Conservation (phyloP, 163 green algal genomes). For the Chlorella variabilis region DNA sequence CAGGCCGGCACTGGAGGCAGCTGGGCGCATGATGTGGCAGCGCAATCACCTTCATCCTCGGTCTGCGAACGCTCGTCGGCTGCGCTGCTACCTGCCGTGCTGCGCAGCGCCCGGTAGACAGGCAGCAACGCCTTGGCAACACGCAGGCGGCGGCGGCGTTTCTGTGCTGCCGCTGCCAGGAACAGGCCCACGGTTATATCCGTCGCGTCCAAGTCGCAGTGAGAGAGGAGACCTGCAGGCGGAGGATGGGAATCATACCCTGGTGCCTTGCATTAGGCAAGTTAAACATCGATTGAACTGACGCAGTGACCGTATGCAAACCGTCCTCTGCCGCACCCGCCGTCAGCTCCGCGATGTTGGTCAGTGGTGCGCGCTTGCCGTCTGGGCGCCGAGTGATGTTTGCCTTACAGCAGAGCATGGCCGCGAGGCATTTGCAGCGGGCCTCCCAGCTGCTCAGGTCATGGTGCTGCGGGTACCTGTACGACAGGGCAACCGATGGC, state of each 20-base stretch:
- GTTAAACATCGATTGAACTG: too few species aligned
- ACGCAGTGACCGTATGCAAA: too few species aligned
- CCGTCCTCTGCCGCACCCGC: conserved; percentile 12
- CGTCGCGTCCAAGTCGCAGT: conserved; percentile 48
- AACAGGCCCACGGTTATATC: conserved; percentile 40
- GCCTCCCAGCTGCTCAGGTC: conserved; percentile 15
- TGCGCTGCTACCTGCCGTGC: not conserved
- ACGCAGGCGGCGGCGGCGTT: conserved; percentile 40
- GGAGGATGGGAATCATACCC: too few species aligned
- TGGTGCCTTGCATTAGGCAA: too few species aligned
- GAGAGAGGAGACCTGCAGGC: conserved; percentile 41
- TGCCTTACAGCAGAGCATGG: conserved; percentile 40
- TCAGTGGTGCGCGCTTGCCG: conserved; percentile 31
- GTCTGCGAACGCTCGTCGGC: not conserved
- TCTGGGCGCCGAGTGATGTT: conserved; percentile 9
- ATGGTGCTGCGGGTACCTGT: conserved; percentile 27
- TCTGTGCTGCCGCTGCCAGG: conserved; percentile 44
- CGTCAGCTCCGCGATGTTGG: conserved; percentile 50
- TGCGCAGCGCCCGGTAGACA: conserved; percentile 32
- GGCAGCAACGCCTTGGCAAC: conserved; percentile 48
- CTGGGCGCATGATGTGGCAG: not conserved
- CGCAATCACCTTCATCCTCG: not conserved
- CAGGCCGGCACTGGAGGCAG: not conserved
- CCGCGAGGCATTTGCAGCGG: conserved; percentile 41
- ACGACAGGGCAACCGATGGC: not conserved